Percentiles rank a stretch among this genome's conserved stretches.
Evolutionary conservation across 2,329 filamentous ascomycete species (phyloP).

Genomic region (Colletotrichum costaricense): DNA sequence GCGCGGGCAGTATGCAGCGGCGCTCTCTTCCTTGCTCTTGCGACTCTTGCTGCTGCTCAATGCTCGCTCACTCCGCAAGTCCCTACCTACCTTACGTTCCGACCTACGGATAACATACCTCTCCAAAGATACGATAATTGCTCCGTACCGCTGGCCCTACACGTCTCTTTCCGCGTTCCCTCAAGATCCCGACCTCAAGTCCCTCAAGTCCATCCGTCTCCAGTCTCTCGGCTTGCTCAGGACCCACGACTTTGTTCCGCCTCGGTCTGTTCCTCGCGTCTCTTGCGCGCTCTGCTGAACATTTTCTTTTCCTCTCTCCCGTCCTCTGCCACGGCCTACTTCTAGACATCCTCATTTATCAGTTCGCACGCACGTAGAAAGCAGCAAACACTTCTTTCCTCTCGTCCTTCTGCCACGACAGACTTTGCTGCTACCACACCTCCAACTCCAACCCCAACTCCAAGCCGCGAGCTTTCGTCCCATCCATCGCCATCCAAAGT

Average conservation of each 20-base stretch:
- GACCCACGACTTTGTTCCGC: slow-evolving; percentile 23
- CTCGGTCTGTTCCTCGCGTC: slow-evolving; percentile 4
- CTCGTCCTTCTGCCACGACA: background rate
- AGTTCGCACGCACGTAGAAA: background rate
- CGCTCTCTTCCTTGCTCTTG: background rate
- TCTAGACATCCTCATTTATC: background rate
- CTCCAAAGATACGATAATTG: background rate
- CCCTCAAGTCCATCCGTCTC: background rate
- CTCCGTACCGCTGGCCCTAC: background rate
- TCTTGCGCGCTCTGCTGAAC: background rate
- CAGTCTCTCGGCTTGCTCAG: background rate
- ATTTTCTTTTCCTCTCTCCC: background rate
- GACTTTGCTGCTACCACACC: background rate
- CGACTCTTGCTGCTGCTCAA: background rate
- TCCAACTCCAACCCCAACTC: background rate
- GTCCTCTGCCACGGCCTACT: background rate
- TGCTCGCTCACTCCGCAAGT: background rate
- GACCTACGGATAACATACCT: background rate
- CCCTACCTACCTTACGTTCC: background rate
- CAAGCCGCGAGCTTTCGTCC: slow-evolving; percentile 22
- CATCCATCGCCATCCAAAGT: slow-evolving; percentile 28
- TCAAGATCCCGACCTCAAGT: background rate
- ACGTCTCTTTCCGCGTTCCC: background rate
- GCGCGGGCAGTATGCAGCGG: background rate
- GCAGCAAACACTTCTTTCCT: background rate